Percentiles rank a stretch among this genome's conserved stretches.
phyloP scores from a whole-genome alignment of 1,284 basidiomycete genomes.

The Sparassis latifolia region DNA sequence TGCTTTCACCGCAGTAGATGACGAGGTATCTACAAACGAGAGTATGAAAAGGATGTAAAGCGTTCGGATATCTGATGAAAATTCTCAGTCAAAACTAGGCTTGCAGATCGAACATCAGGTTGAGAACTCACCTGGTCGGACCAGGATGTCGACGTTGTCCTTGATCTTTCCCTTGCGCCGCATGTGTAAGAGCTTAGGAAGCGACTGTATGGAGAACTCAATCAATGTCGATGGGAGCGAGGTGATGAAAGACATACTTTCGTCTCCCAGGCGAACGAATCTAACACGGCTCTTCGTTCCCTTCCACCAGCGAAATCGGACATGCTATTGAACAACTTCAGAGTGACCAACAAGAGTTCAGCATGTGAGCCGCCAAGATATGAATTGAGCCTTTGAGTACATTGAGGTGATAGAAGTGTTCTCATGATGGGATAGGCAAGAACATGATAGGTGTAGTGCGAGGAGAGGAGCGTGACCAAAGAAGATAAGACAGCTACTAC shows the following conservation, averaged over 20 bases:
- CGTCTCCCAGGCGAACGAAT: slow-evolving; percentile 68
- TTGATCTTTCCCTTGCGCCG: slow-evolving; percentile 47
- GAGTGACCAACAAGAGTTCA: slow-evolving; percentile 54
- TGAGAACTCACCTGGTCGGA: slow-evolving; percentile 45
- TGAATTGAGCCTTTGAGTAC: slow-evolving; percentile 47
- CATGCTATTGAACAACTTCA: slow-evolving; percentile 58
- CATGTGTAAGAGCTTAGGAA: slow-evolving; percentile 65
- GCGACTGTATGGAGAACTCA: slow-evolving; percentile 34
- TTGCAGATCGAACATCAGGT: neutral
- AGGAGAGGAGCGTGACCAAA: slow-evolving; percentile 51
- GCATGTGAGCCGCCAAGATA: slow-evolving; percentile 54
- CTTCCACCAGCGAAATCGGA: slow-evolving; percentile 57
- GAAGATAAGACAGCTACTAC: slow-evolving; percentile 49
- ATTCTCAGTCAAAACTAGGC: neutral
- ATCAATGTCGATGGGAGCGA: neutral
- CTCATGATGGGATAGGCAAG: slow-evolving; percentile 56
- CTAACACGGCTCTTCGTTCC: slow-evolving; percentile 54
- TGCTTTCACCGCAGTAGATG: slow-evolving; percentile 45
- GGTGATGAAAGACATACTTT: slow-evolving; percentile 39
- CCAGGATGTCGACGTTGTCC: slow-evolving; percentile 35
- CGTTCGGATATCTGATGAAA: slow-evolving; percentile 59
- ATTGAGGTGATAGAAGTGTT: slow-evolving; percentile 45
- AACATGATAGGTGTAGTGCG: slow-evolving; percentile 58
- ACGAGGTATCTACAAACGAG: slow-evolving; percentile 52
- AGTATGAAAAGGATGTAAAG: slow-evolving; percentile 62